Conservation (phyloP, 345 rosid genomes). For the Carallia pectinifolia region DNA sequence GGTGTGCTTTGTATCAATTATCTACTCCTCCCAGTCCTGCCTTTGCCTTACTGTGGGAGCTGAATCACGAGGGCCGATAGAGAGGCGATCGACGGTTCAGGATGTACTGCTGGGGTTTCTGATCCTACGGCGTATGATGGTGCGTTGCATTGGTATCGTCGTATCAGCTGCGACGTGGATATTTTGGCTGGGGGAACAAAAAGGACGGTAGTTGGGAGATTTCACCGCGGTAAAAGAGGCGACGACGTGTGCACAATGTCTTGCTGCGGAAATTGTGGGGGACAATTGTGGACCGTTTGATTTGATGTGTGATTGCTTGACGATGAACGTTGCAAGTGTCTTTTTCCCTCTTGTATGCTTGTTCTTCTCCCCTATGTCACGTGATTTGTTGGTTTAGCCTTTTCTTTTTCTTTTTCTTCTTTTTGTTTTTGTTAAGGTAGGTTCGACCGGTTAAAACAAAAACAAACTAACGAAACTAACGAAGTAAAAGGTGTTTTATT, state of each 20-base stretch:
- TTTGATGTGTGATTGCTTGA: not conserved
- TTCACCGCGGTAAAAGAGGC: not conserved
- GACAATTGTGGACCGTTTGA: constrained; percentile 17
- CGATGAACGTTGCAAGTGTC: too few relatives aligned
- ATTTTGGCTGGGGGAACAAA: not conserved
- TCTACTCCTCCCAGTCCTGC: not conserved
- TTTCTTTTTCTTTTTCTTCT: too few relatives aligned
- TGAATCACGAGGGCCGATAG: not conserved
- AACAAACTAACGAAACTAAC: too few relatives aligned
- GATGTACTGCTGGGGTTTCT: not conserved
- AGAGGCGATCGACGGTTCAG: constrained; percentile 23
- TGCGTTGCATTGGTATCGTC: constrained; percentile 15
- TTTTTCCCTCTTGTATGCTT: not conserved
- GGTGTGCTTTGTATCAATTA: not conserved
- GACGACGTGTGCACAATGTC: not conserved
- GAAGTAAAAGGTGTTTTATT: too few relatives aligned
- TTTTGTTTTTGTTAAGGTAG: too few relatives aligned
- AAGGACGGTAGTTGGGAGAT: constrained; percentile 1
- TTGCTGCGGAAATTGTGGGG: not conserved
- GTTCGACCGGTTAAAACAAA: too few relatives aligned
- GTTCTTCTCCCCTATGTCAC: not conserved
- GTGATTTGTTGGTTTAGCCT: too few relatives aligned
- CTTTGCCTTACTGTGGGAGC: not conserved
- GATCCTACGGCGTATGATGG: constrained; percentile 30
- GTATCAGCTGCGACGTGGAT: constrained; percentile 29